phyloP scores from a whole-genome alignment of 768 basidiomycete species.

The Kwoniella sp. region DNA sequence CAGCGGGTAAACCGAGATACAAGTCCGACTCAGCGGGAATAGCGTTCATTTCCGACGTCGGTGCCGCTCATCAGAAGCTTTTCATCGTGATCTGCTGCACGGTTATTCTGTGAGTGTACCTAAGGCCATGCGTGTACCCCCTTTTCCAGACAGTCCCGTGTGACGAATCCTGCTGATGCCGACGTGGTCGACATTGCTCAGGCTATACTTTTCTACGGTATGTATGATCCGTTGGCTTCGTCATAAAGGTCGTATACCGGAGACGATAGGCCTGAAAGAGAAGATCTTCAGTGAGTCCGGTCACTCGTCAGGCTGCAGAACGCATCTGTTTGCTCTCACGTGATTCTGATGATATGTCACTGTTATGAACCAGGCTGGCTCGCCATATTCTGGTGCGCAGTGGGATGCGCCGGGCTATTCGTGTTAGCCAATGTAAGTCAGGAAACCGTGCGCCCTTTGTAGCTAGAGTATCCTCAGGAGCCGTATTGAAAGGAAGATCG shows the following conservation, averaged over 20 bases:
- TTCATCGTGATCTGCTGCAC: slow-evolving; percentile 33
- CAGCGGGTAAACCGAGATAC: slow-evolving; percentile 37
- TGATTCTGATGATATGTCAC: not conserved
- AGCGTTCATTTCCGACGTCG: slow-evolving; percentile 52
- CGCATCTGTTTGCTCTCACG: not conserved
- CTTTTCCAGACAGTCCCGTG: not conserved
- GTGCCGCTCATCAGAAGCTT: slow-evolving; percentile 29
- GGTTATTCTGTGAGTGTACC: slow-evolving; percentile 12
- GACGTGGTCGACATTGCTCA: slow-evolving; percentile 21
- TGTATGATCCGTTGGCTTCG: slow-evolving; percentile 53
- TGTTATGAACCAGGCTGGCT: slow-evolving; percentile 41
- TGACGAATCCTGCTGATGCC: slow-evolving; percentile 1
- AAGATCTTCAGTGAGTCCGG: slow-evolving; percentile 35
- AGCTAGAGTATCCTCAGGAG: no score
- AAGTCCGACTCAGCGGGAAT: slow-evolving; percentile 28
- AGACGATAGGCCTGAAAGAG: slow-evolving; percentile 35
- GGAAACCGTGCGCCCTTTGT: not conserved
- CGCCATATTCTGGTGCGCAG: slow-evolving; percentile 45
- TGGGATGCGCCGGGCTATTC: slow-evolving; percentile 50
- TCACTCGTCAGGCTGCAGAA: not conserved
- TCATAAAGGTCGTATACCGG: slow-evolving; percentile 54
- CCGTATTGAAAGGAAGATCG: not conserved
- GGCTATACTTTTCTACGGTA: slow-evolving; percentile 50
- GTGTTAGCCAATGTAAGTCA: slow-evolving; percentile 42
- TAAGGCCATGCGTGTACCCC: no score